Evolutionary conservation across 2,329 filamentous ascomycete species (phyloP).

Genomic region (Fusarium sp.): DNA sequence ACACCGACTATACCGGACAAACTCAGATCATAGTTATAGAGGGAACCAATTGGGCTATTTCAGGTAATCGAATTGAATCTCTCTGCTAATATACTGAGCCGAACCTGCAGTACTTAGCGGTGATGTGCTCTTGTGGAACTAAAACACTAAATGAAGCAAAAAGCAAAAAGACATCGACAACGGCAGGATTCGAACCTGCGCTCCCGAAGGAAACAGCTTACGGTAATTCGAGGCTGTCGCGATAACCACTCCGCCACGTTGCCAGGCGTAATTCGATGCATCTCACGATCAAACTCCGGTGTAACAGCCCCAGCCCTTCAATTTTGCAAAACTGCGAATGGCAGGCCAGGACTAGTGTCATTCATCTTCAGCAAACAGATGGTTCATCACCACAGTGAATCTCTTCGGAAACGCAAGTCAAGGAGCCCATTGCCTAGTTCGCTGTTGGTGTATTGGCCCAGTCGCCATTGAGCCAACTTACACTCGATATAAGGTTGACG

Average conservation of each 20-base stretch:
- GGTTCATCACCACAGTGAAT: background rate
- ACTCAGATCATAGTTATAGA: background rate
- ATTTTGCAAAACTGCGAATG: background rate
- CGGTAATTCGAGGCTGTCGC: background rate
- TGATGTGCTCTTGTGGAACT: background rate
- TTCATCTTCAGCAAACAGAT: background rate
- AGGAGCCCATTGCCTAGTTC: background rate
- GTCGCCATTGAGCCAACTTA: background rate
- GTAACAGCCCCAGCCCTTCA: rapidly evolving
- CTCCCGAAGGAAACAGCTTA: background rate
- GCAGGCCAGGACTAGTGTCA: background rate
- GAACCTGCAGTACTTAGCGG: background rate
- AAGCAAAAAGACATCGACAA: background rate
- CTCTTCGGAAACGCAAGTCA: rapidly evolving
- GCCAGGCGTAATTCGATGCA: background rate
- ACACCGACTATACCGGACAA: background rate
- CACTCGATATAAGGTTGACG: background rate
- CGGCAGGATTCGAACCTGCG: slow-evolving; percentile 5
- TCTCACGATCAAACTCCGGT: too few relatives aligned
- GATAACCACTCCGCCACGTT: slow-evolving; percentile 6
- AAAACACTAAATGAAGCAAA: background rate
- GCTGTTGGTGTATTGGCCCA: background rate
- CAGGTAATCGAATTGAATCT: background rate
- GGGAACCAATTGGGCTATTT: too few relatives aligned
- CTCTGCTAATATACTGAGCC: background rate